Evolutionary conservation across 2,329 filamentous ascomycete species (phyloP), one percentile per base, ranked within the genome.

Genomic region (Cladophialophora bantiana): DNA sequence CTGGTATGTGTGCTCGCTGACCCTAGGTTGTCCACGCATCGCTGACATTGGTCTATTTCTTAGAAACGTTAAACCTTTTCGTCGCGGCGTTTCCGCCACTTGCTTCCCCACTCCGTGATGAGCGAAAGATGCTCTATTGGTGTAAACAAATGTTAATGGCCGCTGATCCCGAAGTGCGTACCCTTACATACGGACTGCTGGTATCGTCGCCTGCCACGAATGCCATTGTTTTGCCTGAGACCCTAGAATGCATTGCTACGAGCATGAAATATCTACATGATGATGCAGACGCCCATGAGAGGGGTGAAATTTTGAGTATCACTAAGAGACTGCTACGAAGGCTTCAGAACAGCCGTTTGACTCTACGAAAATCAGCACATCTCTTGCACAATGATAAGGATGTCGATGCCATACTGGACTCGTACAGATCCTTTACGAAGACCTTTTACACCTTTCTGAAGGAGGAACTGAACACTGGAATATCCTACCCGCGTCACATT

Each of bases 401-500:
- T 45, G 34, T 18, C 36, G 26, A 52, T 7, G 32, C 20, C 7
- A 18, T 65, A n/a, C 32, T 70, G 36, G 31, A 42, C 2, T 38
- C 61, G 18, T 70, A 73, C 63, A 58, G 35, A 10, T 50, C 59
- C 5, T 72, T 72, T 32, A 15, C 52, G 5, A n/a, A 15, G 20
- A 32, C 34, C 9, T 68, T 68, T 18, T 69, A 61, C 26, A 38
- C 36, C 7, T 72, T 71, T 38, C 35, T 72, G 50, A 68, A 88
- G 61, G 81, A 82, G 42, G 93, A 98, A 73, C 81, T 99, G 26
- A 85, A 88, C 2, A 89, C 93, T 2, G 94, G 90, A 0, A 88
- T 92, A 15, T 95, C 94, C 10, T 99, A 98, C 75, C 94, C 96
- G 75, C 87, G 93, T 6, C 94, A 97, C 72, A 91, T 94, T 55